Evolutionary conservation across 2,329 filamentous ascomycete genomes (phyloP).

Genomic region (Aureobasidium namibiae): DNA sequence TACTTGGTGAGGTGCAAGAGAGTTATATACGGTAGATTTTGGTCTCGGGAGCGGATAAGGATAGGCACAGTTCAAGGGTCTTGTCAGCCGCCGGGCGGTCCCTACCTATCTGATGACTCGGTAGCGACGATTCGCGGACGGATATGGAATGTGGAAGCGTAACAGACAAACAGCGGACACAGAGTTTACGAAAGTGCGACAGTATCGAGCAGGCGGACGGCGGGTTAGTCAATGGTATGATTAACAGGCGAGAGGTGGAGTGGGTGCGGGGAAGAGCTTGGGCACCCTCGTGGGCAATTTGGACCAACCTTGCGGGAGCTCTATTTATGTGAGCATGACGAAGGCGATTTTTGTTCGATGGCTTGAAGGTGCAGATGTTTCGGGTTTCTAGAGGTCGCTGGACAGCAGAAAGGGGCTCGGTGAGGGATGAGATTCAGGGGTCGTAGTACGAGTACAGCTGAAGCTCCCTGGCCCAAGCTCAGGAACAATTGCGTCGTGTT

Average conservation of each 20-base stretch:
- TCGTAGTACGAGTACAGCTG: neutral
- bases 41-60: neutral
- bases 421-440: neutral
- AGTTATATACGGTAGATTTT: neutral
- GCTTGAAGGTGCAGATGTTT: neutral
- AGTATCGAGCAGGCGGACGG: neutral
- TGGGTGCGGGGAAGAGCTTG: neutral
- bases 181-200: neutral
- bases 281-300: slow-evolving; percentile 8
- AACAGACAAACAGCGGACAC: neutral
- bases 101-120: neutral
- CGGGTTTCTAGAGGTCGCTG: neutral
- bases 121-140: neutral
- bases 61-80: neutral
- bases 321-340: neutral
- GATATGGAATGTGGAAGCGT: neutral
- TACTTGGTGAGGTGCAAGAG: neutral
- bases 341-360: neutral
- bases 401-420: neutral
- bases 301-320: neutral
- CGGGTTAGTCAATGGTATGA: slow-evolving; percentile 9
- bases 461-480: neutral
- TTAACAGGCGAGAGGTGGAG: neutral
- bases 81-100: too few species aligned
- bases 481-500: neutral